These are phyloP conservation scores for Spergularia azorica DNA, from an alignment of 179 eudicot species.

Conservation along the genomic window DNA sequence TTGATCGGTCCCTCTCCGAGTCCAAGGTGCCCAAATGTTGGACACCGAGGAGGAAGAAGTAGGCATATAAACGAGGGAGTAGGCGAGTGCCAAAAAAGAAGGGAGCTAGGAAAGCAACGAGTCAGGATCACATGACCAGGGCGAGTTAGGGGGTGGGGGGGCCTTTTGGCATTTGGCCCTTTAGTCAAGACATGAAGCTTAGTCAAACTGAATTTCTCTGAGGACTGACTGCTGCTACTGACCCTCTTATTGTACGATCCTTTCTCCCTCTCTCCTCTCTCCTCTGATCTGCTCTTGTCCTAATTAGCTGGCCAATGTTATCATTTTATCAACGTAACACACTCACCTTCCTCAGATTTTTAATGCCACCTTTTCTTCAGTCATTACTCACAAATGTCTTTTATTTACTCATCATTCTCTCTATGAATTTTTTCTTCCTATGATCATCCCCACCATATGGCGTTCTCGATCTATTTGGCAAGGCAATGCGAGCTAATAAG, in stretches of 20 bases:
- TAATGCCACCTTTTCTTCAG: not conserved
- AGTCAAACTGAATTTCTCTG: slow-evolving; percentile 14
- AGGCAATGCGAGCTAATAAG: too few relatives aligned
- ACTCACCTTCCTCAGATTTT: not conserved
- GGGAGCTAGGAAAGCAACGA: slow-evolving; percentile 16
- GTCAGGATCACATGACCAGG: slow-evolving; percentile 20
- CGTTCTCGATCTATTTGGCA: too few relatives aligned
- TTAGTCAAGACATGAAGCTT: too few relatives aligned
- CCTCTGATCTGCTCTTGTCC: not conserved
- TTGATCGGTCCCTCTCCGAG: too few relatives aligned
- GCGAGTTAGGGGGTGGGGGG: too few relatives aligned
- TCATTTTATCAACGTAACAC: not conserved
- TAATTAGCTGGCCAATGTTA: not conserved
- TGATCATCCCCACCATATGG: too few relatives aligned
- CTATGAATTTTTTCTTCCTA: too few relatives aligned
- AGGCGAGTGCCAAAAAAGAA: slow-evolving; percentile 11
- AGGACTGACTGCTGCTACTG: slow-evolving; percentile 1
- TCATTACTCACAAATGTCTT: too few relatives aligned
- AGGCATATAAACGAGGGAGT: too few relatives aligned
- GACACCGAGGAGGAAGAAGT: not conserved
- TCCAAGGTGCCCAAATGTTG: not conserved
- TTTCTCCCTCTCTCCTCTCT: too few relatives aligned
- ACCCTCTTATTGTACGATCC: not conserved
- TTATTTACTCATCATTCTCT: too few relatives aligned
- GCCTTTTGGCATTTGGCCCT: too few relatives aligned